Conservation (phyloP, 148 eudicot species). For the Cornus suecica region DNA sequence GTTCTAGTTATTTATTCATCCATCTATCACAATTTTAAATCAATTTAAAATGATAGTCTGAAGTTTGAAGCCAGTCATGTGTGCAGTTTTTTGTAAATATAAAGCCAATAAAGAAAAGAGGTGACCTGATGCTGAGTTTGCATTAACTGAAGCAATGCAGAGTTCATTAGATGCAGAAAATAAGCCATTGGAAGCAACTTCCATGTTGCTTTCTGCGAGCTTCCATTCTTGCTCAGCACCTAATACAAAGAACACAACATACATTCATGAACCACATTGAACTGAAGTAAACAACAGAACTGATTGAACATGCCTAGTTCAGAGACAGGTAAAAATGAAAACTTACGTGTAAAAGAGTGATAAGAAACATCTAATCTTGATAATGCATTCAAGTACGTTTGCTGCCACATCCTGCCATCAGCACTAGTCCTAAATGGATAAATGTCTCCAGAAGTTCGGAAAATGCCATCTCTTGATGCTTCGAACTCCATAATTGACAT, state of each 20-base stretch:
- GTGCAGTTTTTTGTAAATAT: neutral
- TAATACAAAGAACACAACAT: slow-evolving; percentile 22
- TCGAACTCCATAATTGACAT: slow-evolving; percentile 84
- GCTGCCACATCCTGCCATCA: slow-evolving; percentile 86
- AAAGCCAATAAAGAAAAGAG: neutral
- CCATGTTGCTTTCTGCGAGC: slow-evolving; percentile 73
- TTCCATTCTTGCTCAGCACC: slow-evolving; percentile 91
- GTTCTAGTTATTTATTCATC: neutral
- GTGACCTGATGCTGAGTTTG: slow-evolving; percentile 87
- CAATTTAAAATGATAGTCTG: neutral
- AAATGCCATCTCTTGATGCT: slow-evolving; percentile 88
- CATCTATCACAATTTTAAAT: neutral
- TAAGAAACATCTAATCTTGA: slow-evolving; percentile 72
- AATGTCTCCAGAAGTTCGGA: slow-evolving; percentile 52
- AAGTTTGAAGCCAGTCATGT: slow-evolving; percentile 6
- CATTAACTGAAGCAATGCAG: slow-evolving; percentile 64
- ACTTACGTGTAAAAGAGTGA: slow-evolving; percentile 83
- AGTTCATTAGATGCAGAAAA: slow-evolving; percentile 77
- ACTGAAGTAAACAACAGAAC: neutral
- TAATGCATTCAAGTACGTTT: slow-evolving; percentile 67
- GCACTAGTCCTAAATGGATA: slow-evolving; percentile 51
- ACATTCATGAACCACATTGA: neutral
- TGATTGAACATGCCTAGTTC: slow-evolving; percentile 2
- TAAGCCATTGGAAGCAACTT: slow-evolving; percentile 77
- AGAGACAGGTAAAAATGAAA: neutral